phyloP scores from a whole-genome alignment of 1,284 basidiomycete species.

The Erythrobasidium hasegawianum region DNA sequence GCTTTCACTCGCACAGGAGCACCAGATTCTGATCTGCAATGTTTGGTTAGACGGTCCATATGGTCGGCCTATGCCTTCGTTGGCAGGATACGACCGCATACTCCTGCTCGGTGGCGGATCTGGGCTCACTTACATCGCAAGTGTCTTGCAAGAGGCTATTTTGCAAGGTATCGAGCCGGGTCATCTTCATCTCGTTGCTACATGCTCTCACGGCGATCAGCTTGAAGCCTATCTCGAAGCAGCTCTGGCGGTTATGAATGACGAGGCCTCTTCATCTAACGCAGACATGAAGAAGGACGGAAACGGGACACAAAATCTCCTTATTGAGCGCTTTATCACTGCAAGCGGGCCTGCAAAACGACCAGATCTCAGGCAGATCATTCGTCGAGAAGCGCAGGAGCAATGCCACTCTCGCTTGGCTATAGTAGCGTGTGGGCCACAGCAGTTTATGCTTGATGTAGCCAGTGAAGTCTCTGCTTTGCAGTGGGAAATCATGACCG shows the following conservation, averaged over 20 bases:
- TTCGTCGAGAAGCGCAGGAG: background rate
- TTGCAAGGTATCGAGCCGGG: background rate
- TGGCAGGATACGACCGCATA: constrained; percentile 8
- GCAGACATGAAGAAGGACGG: background rate
- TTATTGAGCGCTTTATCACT: background rate
- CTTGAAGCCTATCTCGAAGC: constrained; percentile 26
- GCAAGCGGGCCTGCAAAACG: background rate
- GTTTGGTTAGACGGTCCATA: constrained; percentile 29
- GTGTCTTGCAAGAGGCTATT: constrained; percentile 2
- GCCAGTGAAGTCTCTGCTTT: constrained; percentile 7
- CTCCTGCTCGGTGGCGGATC: constrained; percentile 22
- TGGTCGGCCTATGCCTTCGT: constrained; percentile 5
- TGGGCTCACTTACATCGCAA: constrained; percentile 8
- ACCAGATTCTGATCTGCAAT: background rate
- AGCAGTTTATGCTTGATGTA: constrained; percentile 22
- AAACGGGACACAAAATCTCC: background rate
- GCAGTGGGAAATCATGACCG: constrained; percentile 8
- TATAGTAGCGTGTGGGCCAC: constrained; percentile 23
- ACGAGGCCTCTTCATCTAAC: background rate
- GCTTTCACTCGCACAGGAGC: constrained; percentile 8
- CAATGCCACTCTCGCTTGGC: constrained; percentile 3
- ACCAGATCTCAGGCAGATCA: constrained; percentile 17
- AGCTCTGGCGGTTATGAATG: background rate
- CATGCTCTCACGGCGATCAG: constrained; percentile 10
- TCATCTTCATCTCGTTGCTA: constrained; percentile 9